These are phyloP conservation scores for Umbelopsis sp. DNA, from an alignment of 192 early-diverging fungal species.

Conservation along the genomic window DNA sequence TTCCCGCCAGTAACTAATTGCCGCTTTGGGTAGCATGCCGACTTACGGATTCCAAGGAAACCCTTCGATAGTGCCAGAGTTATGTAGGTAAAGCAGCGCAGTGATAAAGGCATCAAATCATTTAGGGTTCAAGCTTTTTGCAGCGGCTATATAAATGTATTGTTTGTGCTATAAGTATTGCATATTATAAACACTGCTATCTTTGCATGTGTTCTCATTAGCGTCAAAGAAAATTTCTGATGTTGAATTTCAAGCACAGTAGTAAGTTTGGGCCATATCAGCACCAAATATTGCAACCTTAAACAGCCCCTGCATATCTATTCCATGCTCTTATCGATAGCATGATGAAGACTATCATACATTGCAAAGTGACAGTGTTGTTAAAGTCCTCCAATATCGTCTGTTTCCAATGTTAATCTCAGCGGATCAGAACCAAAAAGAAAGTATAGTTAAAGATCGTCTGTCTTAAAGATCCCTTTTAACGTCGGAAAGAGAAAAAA, in stretches of 20 bases:
- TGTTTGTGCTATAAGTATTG: background rate
- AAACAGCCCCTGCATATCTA: background rate
- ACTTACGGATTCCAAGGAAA: background rate
- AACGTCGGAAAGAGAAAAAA: background rate
- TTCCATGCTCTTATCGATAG: background rate
- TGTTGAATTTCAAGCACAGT: background rate
- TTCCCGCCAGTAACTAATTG: background rate
- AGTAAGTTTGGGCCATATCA: background rate
- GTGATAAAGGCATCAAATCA: background rate
- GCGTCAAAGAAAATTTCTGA: background rate
- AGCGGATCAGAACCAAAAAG: background rate
- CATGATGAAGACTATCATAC: no score
- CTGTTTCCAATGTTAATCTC: background rate
- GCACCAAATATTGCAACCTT: background rate
- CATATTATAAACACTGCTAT: background rate
- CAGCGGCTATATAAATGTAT: background rate
- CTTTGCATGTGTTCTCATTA: background rate
- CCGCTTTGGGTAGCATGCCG: background rate
- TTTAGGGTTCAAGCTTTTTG: background rate
- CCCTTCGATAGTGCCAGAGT: no score
- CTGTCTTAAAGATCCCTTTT: background rate
- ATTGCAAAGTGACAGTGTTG: no score
- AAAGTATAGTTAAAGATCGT: background rate
- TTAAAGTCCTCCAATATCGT: background rate
- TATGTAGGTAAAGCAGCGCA: background rate